These are phyloP conservation scores for Nemania serpens DNA, from an alignment of 2,329 filamentous ascomycete genomes.

Conservation along the genomic window DNA sequence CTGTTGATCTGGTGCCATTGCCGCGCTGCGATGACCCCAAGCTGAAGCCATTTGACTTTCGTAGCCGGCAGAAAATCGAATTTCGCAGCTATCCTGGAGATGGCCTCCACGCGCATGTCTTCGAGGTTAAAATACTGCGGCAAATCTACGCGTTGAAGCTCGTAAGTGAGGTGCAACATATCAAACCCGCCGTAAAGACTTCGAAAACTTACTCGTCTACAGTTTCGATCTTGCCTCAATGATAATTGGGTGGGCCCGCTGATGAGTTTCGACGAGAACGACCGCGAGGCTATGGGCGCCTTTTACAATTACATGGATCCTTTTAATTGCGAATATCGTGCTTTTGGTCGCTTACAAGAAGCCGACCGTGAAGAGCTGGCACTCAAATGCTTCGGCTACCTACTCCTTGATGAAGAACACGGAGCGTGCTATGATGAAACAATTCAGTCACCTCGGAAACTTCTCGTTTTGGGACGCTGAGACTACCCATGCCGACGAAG, in stretches of 20 bases:
- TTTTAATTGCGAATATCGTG: conserved; percentile 36
- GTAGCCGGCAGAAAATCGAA: conserved; percentile 32
- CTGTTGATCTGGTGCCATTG: conserved; percentile 30
- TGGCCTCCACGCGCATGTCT: conserved; percentile 13
- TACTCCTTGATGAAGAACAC: conserved; percentile 34
- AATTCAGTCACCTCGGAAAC: conserved; percentile 14
- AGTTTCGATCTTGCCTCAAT: no score
- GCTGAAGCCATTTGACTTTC: conserved; percentile 32
- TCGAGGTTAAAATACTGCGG: conserved; percentile 15
- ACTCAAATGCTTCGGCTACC: conserved; percentile 37
- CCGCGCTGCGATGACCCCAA: conserved; percentile 32
- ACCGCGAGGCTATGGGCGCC: no score
- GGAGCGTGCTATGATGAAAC: conserved; percentile 18
- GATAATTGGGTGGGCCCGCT: no score
- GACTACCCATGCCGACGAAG: neutral
- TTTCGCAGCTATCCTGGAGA: conserved; percentile 17
- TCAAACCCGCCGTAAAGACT: no score
- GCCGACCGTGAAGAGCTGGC: conserved; percentile 30
- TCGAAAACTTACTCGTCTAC: no score
- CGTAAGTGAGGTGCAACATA: conserved; percentile 14
- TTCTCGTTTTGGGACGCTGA: neutral
- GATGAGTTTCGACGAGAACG: no score
- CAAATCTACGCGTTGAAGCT: conserved; percentile 21
- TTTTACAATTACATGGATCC: conserved; percentile 33
- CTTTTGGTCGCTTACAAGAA: conserved; percentile 38